phyloP scores from a whole-genome alignment of 2,329 filamentous ascomycete genomes.

The Didymosphaeria variabile region DNA sequence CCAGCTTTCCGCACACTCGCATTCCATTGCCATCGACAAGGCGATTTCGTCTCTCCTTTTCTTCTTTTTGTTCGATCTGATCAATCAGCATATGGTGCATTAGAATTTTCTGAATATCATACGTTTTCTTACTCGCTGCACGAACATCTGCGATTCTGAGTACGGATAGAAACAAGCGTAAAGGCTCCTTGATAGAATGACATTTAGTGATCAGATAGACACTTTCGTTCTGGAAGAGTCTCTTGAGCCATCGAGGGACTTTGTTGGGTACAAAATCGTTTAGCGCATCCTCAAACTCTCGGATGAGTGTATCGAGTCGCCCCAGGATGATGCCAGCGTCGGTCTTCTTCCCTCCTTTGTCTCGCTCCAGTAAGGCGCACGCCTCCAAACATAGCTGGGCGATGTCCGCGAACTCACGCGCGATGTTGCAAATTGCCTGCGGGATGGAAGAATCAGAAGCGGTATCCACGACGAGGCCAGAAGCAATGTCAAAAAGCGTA shows the following conservation, averaged over 20 bases:
- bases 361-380: background rate
- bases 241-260: slow-evolving; percentile 2
- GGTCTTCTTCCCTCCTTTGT: background rate
- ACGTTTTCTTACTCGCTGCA: background rate
- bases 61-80: slow-evolving; percentile 4
- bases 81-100: background rate
- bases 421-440: slow-evolving; percentile 7
- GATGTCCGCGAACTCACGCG: slow-evolving; percentile 11
- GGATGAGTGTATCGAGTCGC: slow-evolving; percentile 1
- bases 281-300: slow-evolving; percentile 5
- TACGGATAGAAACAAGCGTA: background rate
- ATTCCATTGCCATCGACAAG: slow-evolving; percentile 3
- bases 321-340: slow-evolving; percentile 1
- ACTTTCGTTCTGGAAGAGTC: background rate
- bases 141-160: slow-evolving; percentile 4
- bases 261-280: background rate
- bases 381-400: slow-evolving; percentile 9
- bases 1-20: slow-evolving; percentile 15
- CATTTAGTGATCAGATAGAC: background rate
- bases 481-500: slow-evolving; percentile 12
- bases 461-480: slow-evolving; percentile 5
- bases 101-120: background rate
- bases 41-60: slow-evolving; percentile 2
- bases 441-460: slow-evolving; percentile 5
- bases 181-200: slow-evolving; percentile 7